These are phyloP conservation scores for Aureobasidium sp. DNA, from an alignment of 2,329 filamentous ascomycete genomes.

Conservation along the genomic window DNA sequence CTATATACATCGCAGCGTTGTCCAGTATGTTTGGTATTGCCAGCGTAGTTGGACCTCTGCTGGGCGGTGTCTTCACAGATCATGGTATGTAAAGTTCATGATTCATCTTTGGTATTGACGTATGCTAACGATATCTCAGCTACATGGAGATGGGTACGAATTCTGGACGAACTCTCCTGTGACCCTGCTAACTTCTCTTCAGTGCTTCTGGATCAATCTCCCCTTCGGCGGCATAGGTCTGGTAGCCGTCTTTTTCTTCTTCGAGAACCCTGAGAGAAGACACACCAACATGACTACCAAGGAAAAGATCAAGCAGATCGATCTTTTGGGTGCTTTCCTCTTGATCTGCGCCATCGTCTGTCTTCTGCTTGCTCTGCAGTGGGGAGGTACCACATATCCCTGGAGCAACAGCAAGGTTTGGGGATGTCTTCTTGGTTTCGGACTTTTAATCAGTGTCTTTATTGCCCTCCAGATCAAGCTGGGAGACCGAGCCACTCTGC, in stretches of 20 bases:
- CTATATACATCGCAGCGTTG: slow-evolving; percentile 32
- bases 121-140: neutral
- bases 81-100: slow-evolving; percentile 21
- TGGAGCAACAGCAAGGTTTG: slow-evolving; percentile 21
- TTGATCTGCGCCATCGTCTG: slow-evolving; percentile 32
- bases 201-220: slow-evolving; percentile 19
- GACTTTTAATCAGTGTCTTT: neutral
- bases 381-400: slow-evolving; percentile 35
- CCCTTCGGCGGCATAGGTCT: slow-evolving; percentile 33
- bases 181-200: neutral
- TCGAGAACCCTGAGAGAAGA: slow-evolving; percentile 20
- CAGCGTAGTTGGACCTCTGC: slow-evolving; percentile 32
- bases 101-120: neutral
- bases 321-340: slow-evolving; percentile 37
- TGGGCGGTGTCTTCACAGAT: slow-evolving; percentile 36
- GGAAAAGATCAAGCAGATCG: slow-evolving; percentile 35
- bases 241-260: slow-evolving; percentile 22
- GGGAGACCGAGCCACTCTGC: slow-evolving; percentile 20
- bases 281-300: slow-evolving; percentile 19
- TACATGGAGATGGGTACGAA: slow-evolving; percentile 3
- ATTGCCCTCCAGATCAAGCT: slow-evolving; percentile 16
- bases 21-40: slow-evolving; percentile 32
- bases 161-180: neutral
- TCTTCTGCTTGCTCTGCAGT: slow-evolving; percentile 36
- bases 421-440: slow-evolving; percentile 13